A percentile compares a stretch with the other conserved stretches of the same genome.
Conservation (phyloP, 768 basidiomycete genomes). For the Pisolithus tinctorius region DNA sequence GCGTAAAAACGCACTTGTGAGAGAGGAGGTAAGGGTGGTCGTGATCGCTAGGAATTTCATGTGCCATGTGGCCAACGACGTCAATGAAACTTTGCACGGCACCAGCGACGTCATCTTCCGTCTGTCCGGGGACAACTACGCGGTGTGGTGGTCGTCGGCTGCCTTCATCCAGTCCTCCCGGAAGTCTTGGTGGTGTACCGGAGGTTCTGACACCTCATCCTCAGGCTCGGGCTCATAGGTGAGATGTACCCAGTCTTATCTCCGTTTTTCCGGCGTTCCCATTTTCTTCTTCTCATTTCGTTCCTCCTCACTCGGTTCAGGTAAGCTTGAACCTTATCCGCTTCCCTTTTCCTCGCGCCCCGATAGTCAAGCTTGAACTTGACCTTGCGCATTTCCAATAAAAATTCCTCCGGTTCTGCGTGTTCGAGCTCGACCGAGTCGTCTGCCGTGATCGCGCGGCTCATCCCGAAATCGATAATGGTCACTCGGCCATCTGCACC, state of each 20-base stretch:
- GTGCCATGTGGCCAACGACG: conserved; percentile 13
- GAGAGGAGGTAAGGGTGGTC: neutral
- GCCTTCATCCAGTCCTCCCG: conserved; percentile 29
- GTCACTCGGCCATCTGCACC: conserved; percentile 46
- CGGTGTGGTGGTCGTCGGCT: conserved; percentile 29
- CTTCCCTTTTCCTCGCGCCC: conserved; percentile 31
- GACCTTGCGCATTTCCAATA: conserved; percentile 49
- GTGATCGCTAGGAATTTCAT: neutral
- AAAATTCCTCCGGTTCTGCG: conserved; percentile 36
- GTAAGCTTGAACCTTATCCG: conserved; percentile 25
- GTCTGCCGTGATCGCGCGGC: conserved; percentile 25
- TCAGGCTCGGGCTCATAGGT: conserved; percentile 24
- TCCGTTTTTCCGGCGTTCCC: conserved; percentile 23
- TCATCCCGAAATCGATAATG: conserved; percentile 49
- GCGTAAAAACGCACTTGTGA: neutral
- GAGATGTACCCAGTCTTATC: conserved; percentile 25
- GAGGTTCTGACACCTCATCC: conserved; percentile 27
- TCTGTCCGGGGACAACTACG: conserved; percentile 33
- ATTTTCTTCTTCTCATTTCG: conserved; percentile 16
- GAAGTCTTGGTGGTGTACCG: conserved; percentile 28
- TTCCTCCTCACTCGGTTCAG: conserved; percentile 25
- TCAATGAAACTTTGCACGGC: conserved; percentile 16
- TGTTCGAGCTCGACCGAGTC: conserved; percentile 27
- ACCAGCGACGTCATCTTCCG: conserved; percentile 14
- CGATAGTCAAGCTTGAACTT: conserved; percentile 46